A percentile compares a stretch with the other conserved stretches of the same genome.
These are phyloP conservation scores for Trichoderma virens DNA, from an alignment of 495 filamentous ascomycete genomes.

Conservation along the genomic window DNA sequence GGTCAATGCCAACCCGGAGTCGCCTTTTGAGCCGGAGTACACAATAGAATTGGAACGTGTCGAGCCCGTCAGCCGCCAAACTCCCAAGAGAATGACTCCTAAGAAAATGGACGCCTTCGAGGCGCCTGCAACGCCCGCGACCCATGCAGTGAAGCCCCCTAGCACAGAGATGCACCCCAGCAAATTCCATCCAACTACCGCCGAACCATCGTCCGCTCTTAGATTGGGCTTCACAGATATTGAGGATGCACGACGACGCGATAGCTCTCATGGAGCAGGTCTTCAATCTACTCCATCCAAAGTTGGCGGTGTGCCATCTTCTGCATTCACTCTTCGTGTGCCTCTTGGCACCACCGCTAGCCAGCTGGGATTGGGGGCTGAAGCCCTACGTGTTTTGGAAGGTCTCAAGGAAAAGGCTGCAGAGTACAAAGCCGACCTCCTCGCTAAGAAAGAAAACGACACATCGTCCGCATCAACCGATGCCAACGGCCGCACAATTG, in stretches of 20 bases:
- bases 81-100: neutral
- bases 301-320: constrained; percentile 35
- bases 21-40: constrained; percentile 16
- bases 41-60: neutral
- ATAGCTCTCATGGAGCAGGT: constrained; percentile 21
- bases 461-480: constrained; percentile 15
- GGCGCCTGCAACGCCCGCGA: constrained; percentile 33
- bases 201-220: constrained; percentile 52
- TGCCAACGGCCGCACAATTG: constrained; percentile 55
- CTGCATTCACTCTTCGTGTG: constrained; percentile 70
- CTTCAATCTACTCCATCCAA: constrained; percentile 44
- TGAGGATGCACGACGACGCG: constrained; percentile 26
- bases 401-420: constrained; percentile 62
- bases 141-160: constrained; percentile 47
- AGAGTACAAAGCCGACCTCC: constrained; percentile 57
- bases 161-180: constrained; percentile 72
- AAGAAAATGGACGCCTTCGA: constrained; percentile 12
- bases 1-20: neutral
- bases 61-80: neutral
- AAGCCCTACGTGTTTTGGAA: constrained; percentile 71
- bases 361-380: constrained; percentile 54
- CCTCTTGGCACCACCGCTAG: constrained; percentile 37
- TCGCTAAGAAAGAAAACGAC: constrained; percentile 45
- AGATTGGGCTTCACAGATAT: constrained; percentile 63
- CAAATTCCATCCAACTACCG: constrained; percentile 62